Conservation (phyloP, 176 grass and related monocot species). For the Tillandsia fasciculata region DNA sequence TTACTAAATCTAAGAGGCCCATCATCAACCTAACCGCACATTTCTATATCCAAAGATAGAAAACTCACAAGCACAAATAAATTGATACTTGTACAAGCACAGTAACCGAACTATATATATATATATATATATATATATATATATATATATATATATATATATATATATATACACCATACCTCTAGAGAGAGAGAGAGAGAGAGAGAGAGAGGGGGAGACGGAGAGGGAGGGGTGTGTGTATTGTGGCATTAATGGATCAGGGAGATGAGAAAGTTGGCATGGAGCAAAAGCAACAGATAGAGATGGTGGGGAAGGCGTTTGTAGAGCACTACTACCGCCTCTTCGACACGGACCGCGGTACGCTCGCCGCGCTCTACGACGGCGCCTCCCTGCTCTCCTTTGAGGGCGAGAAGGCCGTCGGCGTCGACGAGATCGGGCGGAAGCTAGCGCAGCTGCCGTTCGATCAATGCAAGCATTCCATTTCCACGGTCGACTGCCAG, state of each 20-base stretch:
- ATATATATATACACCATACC: too few species aligned
- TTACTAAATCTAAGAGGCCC: too few species aligned
- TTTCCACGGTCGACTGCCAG: constrained; percentile 64
- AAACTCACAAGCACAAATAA: too few species aligned
- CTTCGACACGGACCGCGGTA: constrained; percentile 49
- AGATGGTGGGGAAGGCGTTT: constrained; percentile 61
- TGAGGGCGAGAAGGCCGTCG: constrained; percentile 51
- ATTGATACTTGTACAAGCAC: too few species aligned
- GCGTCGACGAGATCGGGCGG: constrained; percentile 32
- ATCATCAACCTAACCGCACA: too few species aligned
- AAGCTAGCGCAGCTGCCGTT: constrained; percentile 61
- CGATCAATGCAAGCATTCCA: constrained; percentile 47
- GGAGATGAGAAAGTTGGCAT: neutral
- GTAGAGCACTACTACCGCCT: constrained; percentile 69
- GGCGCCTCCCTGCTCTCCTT: constrained; percentile 59
- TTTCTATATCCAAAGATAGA: too few species aligned
- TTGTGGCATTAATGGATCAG: neutral
- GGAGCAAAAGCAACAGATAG: constrained; percentile 18
- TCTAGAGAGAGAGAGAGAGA: too few species aligned
- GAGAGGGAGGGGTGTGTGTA: neutral
- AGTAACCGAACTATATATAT: too few species aligned
- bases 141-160: too few species aligned
- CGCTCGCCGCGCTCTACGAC: constrained; percentile 50
- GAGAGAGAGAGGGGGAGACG: neutral
- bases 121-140: too few species aligned